Evolutionary conservation across 768 basidiomycete genomes (phyloP), one percentile per base, ranked within the genome.

Genomic region (Exidia glandulosa): DNA sequence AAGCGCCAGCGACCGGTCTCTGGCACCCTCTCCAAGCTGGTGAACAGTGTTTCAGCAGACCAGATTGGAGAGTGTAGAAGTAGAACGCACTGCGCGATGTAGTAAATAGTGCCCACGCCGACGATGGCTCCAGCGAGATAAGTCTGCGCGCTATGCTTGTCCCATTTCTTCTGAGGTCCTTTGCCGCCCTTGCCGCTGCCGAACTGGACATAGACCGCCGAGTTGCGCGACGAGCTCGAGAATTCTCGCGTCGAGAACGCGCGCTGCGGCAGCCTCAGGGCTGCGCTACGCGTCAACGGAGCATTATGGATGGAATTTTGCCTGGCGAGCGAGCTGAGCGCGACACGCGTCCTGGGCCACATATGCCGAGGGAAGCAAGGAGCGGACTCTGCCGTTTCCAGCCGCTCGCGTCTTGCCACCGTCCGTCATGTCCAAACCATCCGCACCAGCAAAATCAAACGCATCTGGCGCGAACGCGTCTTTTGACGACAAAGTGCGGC

Each of bases 1-100:
- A 94, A 96, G 25, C 94, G 73, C 81, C 86, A 87, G 59, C 94
- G 75, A 0, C 92, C 91, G 0, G 91, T 94, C 68, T 94, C 87
- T 2, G 88, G 84, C 0, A 92, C 88, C 67, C 81, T 79, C 69
- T 97, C 94, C 30, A 94, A 76, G 66, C 91, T 94, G 63, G n/a
- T 37, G 29, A 27, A 4, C 25, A 9, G 27, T 54, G 25, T 27
- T 4, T 27, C 16, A 54, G 30, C n/a, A n/a, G n/a, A n/a, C n/a
- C n/a, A n/a, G 27, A 6, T 7, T 45, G 10, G 41, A 54, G 27
- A 27, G 25, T 7, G 25, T 54, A 12, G 50, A 32, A 6, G 19
- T 4, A 13, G 27, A 31, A 27, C 50, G 50, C 50, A 54, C 50
- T 54, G 50, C 4, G 50, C 30, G 25, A 29, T 13, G 25, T 29